A percentile compares a stretch with the other conserved stretches of the same genome.
Evolutionary conservation across 192 early-diverging fungal species (phyloP).

Genomic region (Coemansia sp.): DNA sequence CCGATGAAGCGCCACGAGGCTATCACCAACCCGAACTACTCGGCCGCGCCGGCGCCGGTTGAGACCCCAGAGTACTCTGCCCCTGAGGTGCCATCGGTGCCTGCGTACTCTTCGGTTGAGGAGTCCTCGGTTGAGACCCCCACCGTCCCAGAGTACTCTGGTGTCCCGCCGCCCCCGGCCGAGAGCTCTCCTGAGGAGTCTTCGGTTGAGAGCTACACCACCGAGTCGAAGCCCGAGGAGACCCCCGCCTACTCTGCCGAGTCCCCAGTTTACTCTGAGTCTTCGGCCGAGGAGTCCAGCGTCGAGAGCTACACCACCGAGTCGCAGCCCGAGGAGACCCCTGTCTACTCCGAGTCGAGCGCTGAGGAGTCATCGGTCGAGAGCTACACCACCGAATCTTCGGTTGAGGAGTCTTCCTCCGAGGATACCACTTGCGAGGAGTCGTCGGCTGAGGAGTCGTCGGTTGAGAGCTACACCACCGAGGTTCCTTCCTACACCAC

Average conservation of each 20-base stretch:
- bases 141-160: conserved; percentile 12
- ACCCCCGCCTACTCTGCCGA: too few species aligned
- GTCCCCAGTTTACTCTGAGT: conserved; percentile 4
- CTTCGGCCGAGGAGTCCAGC: too few species aligned
- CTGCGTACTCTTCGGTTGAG: conserved; percentile 6
- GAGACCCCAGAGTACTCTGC: conserved; percentile 7
- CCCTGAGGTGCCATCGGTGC: conserved; percentile 12
- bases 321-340: too few species aligned
- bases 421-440: background rate
- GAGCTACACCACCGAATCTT: too few species aligned
- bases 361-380: too few species aligned
- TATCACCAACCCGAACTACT: conserved; percentile 15
- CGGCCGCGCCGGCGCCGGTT: conserved; percentile 12
- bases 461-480: background rate
- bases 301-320: background rate
- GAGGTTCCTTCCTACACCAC: too few species aligned
- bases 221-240: background rate
- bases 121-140: conserved; percentile 16
- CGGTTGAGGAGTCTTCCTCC: background rate
- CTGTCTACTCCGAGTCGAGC: too few species aligned
- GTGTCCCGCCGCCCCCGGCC: conserved; percentile 12
- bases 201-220: background rate
- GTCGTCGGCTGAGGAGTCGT: background rate
- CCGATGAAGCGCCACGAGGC: conserved; percentile 47
- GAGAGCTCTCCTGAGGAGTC: conserved; percentile 3